These are phyloP conservation scores for Hibiscus trionum DNA, from an alignment of 345 rosid species.

Conservation along the genomic window DNA sequence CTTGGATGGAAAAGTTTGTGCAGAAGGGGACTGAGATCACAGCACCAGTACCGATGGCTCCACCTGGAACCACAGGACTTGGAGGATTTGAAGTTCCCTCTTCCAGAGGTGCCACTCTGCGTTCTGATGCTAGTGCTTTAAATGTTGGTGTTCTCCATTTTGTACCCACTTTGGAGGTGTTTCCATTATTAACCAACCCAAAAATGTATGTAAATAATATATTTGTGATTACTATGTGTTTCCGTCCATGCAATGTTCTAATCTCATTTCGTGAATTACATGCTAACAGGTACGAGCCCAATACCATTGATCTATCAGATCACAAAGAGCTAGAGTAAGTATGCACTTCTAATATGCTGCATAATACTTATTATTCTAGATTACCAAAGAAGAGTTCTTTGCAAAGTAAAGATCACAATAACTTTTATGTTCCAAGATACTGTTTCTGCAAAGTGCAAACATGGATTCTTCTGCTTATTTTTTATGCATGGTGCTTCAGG, in stretches of 20 bases:
- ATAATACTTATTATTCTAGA: background rate
- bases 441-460: background rate
- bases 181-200: constrained; percentile 72
- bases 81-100: constrained; percentile 99
- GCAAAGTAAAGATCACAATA: background rate
- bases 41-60: constrained; percentile 98
- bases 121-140: constrained; percentile 95
- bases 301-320: constrained; percentile 87
- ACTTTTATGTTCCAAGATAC: background rate
- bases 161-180: constrained; percentile 91
- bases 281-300: constrained; percentile 82
- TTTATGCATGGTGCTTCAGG: constrained; percentile 32
- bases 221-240: constrained; percentile 9
- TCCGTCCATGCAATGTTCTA: background rate
- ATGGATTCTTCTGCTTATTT: constrained; percentile 10
- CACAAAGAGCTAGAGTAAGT: constrained; percentile 90
- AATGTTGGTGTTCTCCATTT: constrained; percentile 96
- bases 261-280: background rate
- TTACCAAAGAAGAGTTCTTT: background rate
- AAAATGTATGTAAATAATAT: constrained; percentile 50
- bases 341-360: constrained; percentile 2
- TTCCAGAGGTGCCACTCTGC: constrained; percentile 80
- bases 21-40: constrained; percentile 89
- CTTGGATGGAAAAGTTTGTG: constrained; percentile 99
- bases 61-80: constrained; percentile 91